Evolutionary conservation across 306 rosid species (phyloP), one percentile per base, ranked within the genome.

Genomic region (Castanospermum australe): DNA sequence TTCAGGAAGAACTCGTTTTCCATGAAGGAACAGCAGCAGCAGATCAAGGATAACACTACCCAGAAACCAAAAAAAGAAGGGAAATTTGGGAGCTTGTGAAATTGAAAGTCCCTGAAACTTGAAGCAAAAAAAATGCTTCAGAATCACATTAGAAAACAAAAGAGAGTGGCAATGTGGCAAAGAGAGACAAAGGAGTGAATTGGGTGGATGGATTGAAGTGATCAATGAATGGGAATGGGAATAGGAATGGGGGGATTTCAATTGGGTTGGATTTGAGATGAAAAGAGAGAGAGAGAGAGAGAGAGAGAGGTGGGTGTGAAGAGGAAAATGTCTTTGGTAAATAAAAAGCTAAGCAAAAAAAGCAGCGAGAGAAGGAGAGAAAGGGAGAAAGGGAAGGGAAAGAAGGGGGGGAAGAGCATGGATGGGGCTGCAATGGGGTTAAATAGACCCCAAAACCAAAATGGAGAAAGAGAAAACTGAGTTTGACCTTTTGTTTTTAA

Each of bases 1-100:
- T 88, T 92, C 5, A 86, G 63, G 35, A 87, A 89, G 35, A 83
- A 88, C 4, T 90, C 84, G 39, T 92, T 91, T 71, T 85, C 88
- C 88, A 85, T 85, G 50, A 32, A 1, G 64, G 39, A 32, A 41
- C 15, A n/a, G n/a, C n/a, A n/a, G 9, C 25, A 17, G 24, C 20
- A 73, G 78, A 77, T 81, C 78, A 77, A 81, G 51, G 52, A 35
- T 28, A 5, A 21, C 9, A 55, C 12, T 28, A 41, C 20, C 15
- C 14, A 56, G 25, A 39, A 63, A 63, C 20, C 5, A n/a, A 44
- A 56, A 72, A 1, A 6, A 4, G 17, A 57, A 10, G 17, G 35
- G 14, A 44, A 44, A 54, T 39, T 52, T 85, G 82, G 30, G 4
- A n/a, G 75, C 8, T 45, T 8, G 22, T 15, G 6, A 5, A 38